Evolutionary conservation across 1,284 basidiomycete species (phyloP).

Genomic region (Anthracocystis walkeri): DNA sequence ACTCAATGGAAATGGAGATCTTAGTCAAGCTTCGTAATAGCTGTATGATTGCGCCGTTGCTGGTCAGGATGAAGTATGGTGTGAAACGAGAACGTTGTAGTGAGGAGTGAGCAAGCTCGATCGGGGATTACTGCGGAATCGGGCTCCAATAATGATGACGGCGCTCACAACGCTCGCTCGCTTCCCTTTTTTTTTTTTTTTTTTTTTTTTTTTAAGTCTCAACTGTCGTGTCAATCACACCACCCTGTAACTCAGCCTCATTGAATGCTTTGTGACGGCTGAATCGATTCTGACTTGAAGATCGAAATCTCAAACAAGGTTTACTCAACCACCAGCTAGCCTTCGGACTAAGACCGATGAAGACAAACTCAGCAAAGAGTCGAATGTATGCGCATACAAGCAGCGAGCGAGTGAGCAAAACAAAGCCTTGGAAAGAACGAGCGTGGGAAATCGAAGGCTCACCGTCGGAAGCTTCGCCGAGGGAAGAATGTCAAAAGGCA

Average conservation of each 20-base stretch:
- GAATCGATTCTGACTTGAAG: background rate
- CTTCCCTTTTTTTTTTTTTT: background rate
- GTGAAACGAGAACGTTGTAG: background rate
- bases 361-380: background rate
- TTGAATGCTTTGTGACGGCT: background rate
- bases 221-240: conserved; percentile 4
- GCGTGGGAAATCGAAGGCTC: background rate
- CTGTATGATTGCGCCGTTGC: background rate
- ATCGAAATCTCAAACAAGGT: background rate
- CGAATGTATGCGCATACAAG: conserved; percentile 7
- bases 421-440: conserved; percentile 3
- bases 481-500: background rate
- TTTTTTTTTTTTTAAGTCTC: background rate
- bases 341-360: background rate
- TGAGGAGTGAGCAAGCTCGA: background rate
- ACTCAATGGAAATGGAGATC: background rate
- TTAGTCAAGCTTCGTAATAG: background rate
- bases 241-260: background rate
- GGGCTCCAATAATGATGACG: background rate
- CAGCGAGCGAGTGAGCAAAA: background rate
- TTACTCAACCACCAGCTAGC: background rate
- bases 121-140: background rate
- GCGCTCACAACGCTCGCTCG: background rate
- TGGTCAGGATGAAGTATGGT: background rate
- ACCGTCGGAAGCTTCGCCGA: conserved; percentile 2